Evolutionary conservation across 495 filamentous ascomycete genomes (phyloP).

Genomic region (Aspergillus wentii): DNA sequence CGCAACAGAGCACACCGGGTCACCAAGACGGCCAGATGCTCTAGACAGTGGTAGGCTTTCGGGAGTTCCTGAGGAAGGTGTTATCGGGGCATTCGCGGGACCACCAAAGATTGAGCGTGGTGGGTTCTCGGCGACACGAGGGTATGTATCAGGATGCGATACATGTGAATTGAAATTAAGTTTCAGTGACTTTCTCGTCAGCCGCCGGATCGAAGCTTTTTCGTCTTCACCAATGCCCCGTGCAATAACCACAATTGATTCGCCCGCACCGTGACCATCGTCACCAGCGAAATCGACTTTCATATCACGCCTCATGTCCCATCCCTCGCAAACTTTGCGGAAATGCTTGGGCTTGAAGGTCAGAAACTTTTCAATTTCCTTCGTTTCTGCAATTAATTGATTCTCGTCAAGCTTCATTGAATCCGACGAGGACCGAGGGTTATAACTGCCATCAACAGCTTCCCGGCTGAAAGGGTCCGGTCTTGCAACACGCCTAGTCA

Average conservation of each 20-base stretch:
- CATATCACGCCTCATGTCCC: slow-evolving; percentile 86
- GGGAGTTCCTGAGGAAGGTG: slow-evolving; percentile 5
- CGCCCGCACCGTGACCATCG: slow-evolving; percentile 67
- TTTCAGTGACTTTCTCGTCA: slow-evolving; percentile 23
- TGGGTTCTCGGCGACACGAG: not conserved
- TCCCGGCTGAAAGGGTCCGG: slow-evolving; percentile 63
- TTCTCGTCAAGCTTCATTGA: slow-evolving; percentile 64
- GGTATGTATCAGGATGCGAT: not conserved
- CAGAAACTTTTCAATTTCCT: slow-evolving; percentile 75
- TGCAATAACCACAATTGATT: slow-evolving; percentile 67
- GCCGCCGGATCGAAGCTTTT: slow-evolving; percentile 47
- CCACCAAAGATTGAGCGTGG: slow-evolving; percentile 33
- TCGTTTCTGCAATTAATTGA: slow-evolving; percentile 69
- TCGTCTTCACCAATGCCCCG: slow-evolving; percentile 59
- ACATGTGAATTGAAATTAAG: slow-evolving; percentile 1
- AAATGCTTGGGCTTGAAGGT: slow-evolving; percentile 73
- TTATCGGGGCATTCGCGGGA: slow-evolving; percentile 10
- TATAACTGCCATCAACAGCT: slow-evolving; percentile 60
- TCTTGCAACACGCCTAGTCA: slow-evolving; percentile 63
- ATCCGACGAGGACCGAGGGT: slow-evolving; percentile 63
- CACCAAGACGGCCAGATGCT: slow-evolving; percentile 18
- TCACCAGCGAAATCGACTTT: slow-evolving; percentile 87
- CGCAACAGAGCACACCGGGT: slow-evolving; percentile 10
- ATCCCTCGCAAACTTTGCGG: slow-evolving; percentile 71
- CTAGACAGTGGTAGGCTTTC: slow-evolving; percentile 23